Evolutionary conservation across 1,284 basidiomycete genomes (phyloP).

Genomic region (Puccinia sorghi): DNA sequence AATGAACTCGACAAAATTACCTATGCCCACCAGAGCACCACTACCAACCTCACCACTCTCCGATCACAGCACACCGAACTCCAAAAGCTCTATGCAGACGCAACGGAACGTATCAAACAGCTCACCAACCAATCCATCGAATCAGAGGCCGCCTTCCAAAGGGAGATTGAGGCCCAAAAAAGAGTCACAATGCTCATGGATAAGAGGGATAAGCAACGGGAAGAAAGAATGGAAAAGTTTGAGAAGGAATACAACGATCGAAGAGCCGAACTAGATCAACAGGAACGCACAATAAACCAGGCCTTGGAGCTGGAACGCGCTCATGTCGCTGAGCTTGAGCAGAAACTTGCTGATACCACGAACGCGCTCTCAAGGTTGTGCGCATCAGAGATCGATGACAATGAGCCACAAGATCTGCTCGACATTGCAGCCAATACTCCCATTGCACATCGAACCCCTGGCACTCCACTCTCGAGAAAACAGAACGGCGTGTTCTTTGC

Average conservation of each 20-base stretch:
- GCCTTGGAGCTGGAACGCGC: constrained; percentile 66
- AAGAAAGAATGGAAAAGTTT: constrained; percentile 72
- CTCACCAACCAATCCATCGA: constrained; percentile 72
- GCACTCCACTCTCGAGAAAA: constrained; percentile 46
- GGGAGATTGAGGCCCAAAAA: constrained; percentile 70
- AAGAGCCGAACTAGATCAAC: constrained; percentile 68
- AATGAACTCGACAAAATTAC: constrained; percentile 36
- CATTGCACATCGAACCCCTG: constrained; percentile 13
- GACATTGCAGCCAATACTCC: constrained; percentile 43
- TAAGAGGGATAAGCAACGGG: constrained; percentile 74
- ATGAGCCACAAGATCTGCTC: constrained; percentile 24
- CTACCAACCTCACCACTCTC: constrained; percentile 20
- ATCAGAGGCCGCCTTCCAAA: constrained; percentile 73
- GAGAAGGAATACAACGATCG: constrained; percentile 75
- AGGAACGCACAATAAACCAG: constrained; percentile 67
- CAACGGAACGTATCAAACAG: constrained; percentile 63
- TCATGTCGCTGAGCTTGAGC: constrained; percentile 59
- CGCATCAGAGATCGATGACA: constrained; percentile 17
- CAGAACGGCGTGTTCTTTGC: constrained; percentile 12
- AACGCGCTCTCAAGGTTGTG: constrained; percentile 69
- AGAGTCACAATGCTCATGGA: constrained; percentile 77
- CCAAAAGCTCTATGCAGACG: constrained; percentile 24
- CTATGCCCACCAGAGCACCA: constrained; percentile 26
- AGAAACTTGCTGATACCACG: constrained; percentile 61
- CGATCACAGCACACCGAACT: constrained; percentile 34